Evolutionary conservation across 2,329 filamentous ascomycete genomes (phyloP), one percentile per base, ranked within the genome.

Genomic region (Hymenoscyphus salicellus): DNA sequence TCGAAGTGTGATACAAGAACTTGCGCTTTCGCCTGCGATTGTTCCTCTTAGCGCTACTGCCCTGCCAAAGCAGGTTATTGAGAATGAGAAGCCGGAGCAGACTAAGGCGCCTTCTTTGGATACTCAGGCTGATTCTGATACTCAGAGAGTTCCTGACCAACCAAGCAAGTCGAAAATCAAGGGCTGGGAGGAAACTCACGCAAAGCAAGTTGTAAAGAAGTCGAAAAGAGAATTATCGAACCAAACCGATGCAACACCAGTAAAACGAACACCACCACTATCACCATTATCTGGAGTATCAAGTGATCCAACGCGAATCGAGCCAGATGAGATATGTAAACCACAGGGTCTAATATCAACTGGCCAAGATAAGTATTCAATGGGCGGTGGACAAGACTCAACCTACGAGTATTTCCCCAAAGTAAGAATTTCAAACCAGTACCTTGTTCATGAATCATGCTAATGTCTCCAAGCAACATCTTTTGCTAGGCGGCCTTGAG

Each of bases 401-500:
- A 83, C 87, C 0, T 90, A 90, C 69, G 88, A 90, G 67, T 90
- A 90, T 72, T 87, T 89, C 69, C 82, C 86, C 63, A 90, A 89
- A 75, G 84, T 85, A 80, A 63, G 71, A 32, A 14, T 1, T 23
- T 10, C 7, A 63, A 8, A 10, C n/a, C 30, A 7, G 30, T n/a
- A 11, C 36, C 7, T n/a, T n/a, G 11, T 1, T 52, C 62, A 28
- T 5, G 38, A n/a, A 16, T 20, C 10, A 55, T 33, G 16, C 73
- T 76, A 63, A 77, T 60, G 10, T 1, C 43, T 20, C 36, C 36
- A 46, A 87, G 73, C 80, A 93, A 79, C 90, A 89, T 73, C 78
- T 95, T 14, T 83, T 96, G 5, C 84, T 96, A 1, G 91, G 91
- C 64, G 93, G 92, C 0, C 81, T 87, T 1, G 86, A 89, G 67